phyloP scores from a whole-genome alignment of 805 yeast genomes.

The Candida corydali region DNA sequence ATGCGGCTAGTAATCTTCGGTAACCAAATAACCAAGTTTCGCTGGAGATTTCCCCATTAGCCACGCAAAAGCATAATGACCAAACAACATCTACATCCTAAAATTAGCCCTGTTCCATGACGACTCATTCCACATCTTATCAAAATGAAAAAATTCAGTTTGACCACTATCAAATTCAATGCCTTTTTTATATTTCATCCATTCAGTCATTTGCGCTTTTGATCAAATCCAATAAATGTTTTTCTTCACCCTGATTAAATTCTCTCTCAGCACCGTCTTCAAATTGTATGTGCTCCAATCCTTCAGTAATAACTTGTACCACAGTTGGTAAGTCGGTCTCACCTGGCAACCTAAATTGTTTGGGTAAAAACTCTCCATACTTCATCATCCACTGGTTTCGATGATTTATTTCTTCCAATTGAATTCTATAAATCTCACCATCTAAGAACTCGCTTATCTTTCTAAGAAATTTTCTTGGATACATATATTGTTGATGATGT shows the following conservation, averaged over 20 bases:
- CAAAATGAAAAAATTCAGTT: no score
- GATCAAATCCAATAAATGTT: constrained; percentile 20
- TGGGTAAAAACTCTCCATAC: constrained; percentile 40
- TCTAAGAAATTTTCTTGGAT: constrained; percentile 32
- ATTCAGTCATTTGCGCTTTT: constrained; percentile 7
- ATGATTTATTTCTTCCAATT: constrained; percentile 30
- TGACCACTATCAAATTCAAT: no score
- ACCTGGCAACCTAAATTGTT: constrained; percentile 36
- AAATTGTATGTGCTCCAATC: constrained; percentile 26
- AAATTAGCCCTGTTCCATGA: no score
- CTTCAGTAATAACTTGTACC: constrained; percentile 40
- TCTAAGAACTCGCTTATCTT: constrained; percentile 30
- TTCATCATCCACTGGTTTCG: constrained; percentile 32
- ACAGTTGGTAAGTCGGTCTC: constrained; percentile 32
- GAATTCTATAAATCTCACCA: constrained; percentile 26
- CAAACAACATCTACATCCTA: no score
- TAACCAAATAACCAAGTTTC: no score
- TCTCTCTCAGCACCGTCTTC: constrained; percentile 11
- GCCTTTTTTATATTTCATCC: no score
- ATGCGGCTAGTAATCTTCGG: no score
- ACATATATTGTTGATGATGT: constrained; percentile 35
- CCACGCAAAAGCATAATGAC: no score
- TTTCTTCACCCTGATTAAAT: constrained; percentile 18
- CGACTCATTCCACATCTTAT: no score
- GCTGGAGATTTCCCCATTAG: no score